phyloP scores from a whole-genome alignment of 768 basidiomycete species.

The Phaeolepiota aurea region DNA sequence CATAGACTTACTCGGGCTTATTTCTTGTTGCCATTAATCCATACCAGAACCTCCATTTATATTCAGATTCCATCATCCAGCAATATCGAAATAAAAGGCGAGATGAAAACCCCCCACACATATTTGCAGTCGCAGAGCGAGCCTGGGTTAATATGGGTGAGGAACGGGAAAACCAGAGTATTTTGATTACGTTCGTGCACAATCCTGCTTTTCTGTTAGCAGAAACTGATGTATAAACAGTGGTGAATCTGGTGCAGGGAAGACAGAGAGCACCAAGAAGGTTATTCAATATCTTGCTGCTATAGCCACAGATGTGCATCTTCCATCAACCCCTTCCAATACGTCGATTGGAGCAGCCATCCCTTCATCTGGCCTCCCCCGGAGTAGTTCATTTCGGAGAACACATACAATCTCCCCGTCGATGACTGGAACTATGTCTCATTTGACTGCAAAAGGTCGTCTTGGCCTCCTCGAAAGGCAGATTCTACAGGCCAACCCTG shows the following conservation, averaged over 20 bases:
- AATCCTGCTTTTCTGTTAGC: too few species aligned
- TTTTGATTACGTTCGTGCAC: constrained; percentile 84
- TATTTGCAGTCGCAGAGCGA: constrained; percentile 94
- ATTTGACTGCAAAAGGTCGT: constrained; percentile 57
- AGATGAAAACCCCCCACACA: constrained; percentile 92
- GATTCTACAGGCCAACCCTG: constrained; percentile 95
- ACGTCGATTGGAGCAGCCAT: constrained; percentile 42
- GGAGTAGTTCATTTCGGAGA: constrained; percentile 53
- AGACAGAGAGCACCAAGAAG: constrained; percentile 98
- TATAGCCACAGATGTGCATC: constrained; percentile 79
- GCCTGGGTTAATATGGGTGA: constrained; percentile 99
- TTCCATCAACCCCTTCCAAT: constrained; percentile 45
- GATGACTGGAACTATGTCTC: constrained; percentile 30
- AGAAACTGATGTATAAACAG: constrained; percentile 28
- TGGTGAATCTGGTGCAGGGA: constrained; percentile 97
- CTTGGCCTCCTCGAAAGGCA: constrained; percentile 90
- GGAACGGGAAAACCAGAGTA: constrained; percentile 94
- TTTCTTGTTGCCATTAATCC: constrained; percentile 99
- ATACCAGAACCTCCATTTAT: constrained; percentile 86
- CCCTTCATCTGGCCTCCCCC: constrained; percentile 61
- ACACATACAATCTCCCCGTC: constrained; percentile 40
- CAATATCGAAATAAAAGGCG: constrained; percentile 86
- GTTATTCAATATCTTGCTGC: constrained; percentile 99
- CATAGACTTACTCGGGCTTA: constrained; percentile 87
- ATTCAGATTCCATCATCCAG: constrained; percentile 80